A percentile compares a stretch with the other conserved stretches of the same genome.
Evolutionary conservation across 495 filamentous ascomycete genomes (phyloP).

Genomic region (Xylaria venustula): DNA sequence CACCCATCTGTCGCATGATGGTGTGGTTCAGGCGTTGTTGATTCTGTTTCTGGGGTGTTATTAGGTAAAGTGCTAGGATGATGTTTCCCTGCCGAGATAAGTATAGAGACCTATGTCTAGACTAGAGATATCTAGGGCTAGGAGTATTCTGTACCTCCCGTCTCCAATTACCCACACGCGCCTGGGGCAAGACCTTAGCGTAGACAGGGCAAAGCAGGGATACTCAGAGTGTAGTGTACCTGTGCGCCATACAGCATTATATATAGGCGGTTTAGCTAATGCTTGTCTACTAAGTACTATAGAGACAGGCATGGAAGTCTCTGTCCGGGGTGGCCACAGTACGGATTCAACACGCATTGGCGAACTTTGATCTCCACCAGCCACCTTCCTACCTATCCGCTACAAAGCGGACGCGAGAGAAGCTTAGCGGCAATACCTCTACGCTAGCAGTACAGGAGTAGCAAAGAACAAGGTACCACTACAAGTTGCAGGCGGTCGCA

Average conservation of each 20-base stretch:
- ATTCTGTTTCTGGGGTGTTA: background rate
- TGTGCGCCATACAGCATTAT: background rate
- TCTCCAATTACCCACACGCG: constrained; percentile 3
- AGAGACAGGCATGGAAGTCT: background rate
- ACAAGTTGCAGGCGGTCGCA: too few relatives aligned
- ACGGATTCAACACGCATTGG: background rate
- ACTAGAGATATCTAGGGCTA: too few relatives aligned
- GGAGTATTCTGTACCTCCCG: background rate
- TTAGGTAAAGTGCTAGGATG: background rate
- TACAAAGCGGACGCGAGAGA: constrained; percentile 1
- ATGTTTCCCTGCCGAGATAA: too few relatives aligned
- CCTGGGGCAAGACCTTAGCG: background rate
- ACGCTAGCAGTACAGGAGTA: background rate
- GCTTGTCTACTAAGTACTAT: background rate
- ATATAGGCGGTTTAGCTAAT: too few relatives aligned
- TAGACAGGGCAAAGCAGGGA: background rate
- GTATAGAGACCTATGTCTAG: too few relatives aligned
- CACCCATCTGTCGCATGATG: constrained; percentile 6
- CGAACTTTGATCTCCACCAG: constrained; percentile 27
- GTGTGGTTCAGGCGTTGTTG: background rate
- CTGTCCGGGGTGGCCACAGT: constrained; percentile 9
- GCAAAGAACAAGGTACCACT: too few relatives aligned
- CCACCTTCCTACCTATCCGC: constrained; percentile 15
- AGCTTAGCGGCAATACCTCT: background rate
- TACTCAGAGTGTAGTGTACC: background rate